Evolutionary conservation across 1,284 basidiomycete species (phyloP).

Genomic region (Earliella scabrosa): DNA sequence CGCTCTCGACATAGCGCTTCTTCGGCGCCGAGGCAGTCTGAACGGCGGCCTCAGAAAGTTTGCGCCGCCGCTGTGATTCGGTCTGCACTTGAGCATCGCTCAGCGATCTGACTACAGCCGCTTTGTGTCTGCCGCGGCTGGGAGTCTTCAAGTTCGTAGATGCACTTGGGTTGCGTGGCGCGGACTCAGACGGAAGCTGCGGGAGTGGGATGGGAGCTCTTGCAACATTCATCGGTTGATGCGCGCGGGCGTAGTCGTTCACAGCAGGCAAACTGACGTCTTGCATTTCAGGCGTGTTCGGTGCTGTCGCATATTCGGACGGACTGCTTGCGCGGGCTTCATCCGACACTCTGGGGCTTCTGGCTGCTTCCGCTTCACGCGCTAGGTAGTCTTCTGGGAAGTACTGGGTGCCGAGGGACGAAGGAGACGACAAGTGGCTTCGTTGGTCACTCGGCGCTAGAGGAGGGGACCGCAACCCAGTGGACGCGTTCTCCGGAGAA

Average conservation of each 20-base stretch:
- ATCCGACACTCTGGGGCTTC: not conserved
- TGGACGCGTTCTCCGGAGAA: not conserved
- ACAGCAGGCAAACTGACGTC: not conserved
- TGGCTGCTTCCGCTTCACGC: not conserved
- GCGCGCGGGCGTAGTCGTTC: not conserved
- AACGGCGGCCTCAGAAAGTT: not conserved
- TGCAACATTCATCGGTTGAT: no score
- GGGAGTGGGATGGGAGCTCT: no score
- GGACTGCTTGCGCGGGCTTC: not conserved
- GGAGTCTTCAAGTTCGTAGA: not conserved
- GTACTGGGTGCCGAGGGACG: constrained; percentile 11
- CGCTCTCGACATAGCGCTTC: not conserved
- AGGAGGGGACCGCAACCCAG: constrained; percentile 2
- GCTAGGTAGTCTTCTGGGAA: constrained; percentile 16
- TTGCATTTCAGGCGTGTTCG: constrained; percentile 4
- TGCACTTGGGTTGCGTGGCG: not conserved
- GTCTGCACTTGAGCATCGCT: constrained; percentile 16
- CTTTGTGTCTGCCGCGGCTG: not conserved
- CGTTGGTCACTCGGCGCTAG: constrained; percentile 16
- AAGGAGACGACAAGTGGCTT: constrained; percentile 17
- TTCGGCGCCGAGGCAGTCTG: constrained; percentile 1
- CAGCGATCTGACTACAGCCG: not conserved
- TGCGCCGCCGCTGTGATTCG: constrained; percentile 2
- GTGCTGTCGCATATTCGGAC: constrained; percentile 15
- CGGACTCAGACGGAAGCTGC: not conserved